These are phyloP conservation scores for Eugenia klotzschiana DNA, from an alignment of 441 rosid genomes.

Conservation along the genomic window DNA sequence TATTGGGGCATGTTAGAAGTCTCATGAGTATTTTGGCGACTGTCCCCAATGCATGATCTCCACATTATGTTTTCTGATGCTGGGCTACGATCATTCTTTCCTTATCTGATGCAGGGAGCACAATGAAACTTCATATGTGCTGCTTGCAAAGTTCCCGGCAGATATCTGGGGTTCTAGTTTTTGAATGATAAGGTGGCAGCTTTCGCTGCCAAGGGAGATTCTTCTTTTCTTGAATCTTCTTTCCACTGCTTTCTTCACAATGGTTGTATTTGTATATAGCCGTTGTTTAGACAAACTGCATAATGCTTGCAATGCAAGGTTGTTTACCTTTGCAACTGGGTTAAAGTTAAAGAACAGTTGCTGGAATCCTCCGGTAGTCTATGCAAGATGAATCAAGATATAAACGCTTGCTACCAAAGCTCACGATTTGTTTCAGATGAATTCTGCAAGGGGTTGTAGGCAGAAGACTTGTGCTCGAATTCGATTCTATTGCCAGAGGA, in stretches of 20 bases:
- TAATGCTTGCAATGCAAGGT: neutral
- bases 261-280: neutral
- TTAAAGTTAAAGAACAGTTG: neutral
- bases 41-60: neutral
- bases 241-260: neutral
- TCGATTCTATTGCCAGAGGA: neutral
- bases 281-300: neutral
- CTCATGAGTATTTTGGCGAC: neutral
- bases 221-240: neutral
- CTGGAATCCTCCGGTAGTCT: neutral
- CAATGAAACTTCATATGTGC: neutral
- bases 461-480: neutral
- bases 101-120: neutral
- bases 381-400: neutral
- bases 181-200: neutral
- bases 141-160: neutral
- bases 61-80: neutral
- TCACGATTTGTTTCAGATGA: neutral
- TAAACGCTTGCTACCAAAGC: neutral
- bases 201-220: neutral
- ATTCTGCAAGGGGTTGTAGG: neutral
- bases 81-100: neutral
- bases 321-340: neutral
- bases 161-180: neutral
- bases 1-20: neutral